phyloP scores from a whole-genome alignment of 2,329 filamentous ascomycete genomes.

The Pyrenochaeta sp. region DNA sequence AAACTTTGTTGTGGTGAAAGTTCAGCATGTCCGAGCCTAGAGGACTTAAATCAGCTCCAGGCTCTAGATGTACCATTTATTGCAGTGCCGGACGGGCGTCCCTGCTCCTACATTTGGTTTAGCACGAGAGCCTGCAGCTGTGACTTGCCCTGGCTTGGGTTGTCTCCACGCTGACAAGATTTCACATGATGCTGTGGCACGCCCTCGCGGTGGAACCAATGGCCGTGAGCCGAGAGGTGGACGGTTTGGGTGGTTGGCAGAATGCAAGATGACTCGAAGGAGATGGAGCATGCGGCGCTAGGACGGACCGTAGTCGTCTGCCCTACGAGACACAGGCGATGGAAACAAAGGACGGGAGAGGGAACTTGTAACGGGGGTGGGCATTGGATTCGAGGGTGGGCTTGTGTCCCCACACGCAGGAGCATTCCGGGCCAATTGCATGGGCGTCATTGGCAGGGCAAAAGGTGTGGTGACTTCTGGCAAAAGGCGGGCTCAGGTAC shows the following conservation, averaged over 20 bases:
- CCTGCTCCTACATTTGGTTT: constrained; percentile 1
- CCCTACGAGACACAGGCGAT: constrained; percentile 23
- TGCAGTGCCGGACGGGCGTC: too few species aligned
- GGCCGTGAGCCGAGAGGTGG: neutral
- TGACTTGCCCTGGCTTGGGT: constrained; percentile 18
- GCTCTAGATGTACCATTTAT: too few species aligned
- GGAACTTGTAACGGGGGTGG: neutral
- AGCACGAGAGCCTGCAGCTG: neutral
- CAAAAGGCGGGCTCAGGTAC: constrained; percentile 24
- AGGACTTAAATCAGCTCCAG: too few species aligned
- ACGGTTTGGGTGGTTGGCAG: neutral
- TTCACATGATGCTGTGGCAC: constrained; percentile 24
- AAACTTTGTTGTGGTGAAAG: too few species aligned
- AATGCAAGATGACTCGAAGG: neutral
- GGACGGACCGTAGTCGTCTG: neutral
- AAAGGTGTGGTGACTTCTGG: constrained; percentile 31
- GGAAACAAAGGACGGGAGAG: constrained; percentile 8
- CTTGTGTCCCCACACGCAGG: constrained; percentile 9
- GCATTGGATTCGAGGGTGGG: constrained; percentile 4
- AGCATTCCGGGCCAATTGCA: constrained; percentile 15
- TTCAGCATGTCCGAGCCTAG: too few species aligned
- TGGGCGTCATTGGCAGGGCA: constrained; percentile 18
- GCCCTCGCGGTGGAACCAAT: constrained; percentile 9
- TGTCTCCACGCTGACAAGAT: constrained; percentile 25
- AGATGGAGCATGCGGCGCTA: neutral